These are phyloP conservation scores for Solanum hybrid DNA, from an alignment of 305 asterid genomes.

Conservation along the genomic window DNA sequence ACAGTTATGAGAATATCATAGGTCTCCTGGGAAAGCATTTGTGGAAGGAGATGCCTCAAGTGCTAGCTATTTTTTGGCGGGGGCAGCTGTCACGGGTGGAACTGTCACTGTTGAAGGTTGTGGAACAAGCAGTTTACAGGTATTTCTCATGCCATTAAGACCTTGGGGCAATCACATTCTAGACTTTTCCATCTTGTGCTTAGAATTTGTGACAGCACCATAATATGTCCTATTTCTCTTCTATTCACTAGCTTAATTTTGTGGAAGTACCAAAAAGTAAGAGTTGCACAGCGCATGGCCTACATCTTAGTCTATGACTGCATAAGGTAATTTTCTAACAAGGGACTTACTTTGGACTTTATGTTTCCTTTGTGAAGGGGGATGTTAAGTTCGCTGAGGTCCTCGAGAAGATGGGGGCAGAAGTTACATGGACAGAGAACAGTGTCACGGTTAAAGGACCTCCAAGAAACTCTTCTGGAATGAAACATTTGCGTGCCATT, in stretches of 20 bases:
- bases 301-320: background rate
- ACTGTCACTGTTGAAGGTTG: slow-evolving; percentile 96
- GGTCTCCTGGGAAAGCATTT: slow-evolving; percentile 93
- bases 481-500: slow-evolving; percentile 60
- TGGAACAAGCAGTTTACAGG: slow-evolving; percentile 98
- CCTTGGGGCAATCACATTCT: background rate
- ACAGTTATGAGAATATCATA: slow-evolving; percentile 5
- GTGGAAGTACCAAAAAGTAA: background rate
- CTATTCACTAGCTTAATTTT: background rate
- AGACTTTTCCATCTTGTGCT: background rate
- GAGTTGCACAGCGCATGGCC: background rate
- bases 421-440: slow-evolving; percentile 91
- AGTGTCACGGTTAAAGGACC: slow-evolving; percentile 95
- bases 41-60: slow-evolving; percentile 99
- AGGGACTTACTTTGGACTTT: background rate
- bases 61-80: slow-evolving; percentile 98
- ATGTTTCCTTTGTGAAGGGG: slow-evolving; percentile 41
- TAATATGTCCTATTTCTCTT: background rate
- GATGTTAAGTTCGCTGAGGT: slow-evolving; percentile 98
- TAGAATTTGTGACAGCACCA: background rate
- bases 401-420: slow-evolving; percentile 93
- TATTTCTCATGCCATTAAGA: slow-evolving; percentile 13
- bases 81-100: slow-evolving; percentile 98
- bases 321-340: background rate
- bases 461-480: slow-evolving; percentile 45